Evolutionary conservation across 2,329 filamentous ascomycete genomes (phyloP).

Genomic region (Fusarium haematococcum): DNA sequence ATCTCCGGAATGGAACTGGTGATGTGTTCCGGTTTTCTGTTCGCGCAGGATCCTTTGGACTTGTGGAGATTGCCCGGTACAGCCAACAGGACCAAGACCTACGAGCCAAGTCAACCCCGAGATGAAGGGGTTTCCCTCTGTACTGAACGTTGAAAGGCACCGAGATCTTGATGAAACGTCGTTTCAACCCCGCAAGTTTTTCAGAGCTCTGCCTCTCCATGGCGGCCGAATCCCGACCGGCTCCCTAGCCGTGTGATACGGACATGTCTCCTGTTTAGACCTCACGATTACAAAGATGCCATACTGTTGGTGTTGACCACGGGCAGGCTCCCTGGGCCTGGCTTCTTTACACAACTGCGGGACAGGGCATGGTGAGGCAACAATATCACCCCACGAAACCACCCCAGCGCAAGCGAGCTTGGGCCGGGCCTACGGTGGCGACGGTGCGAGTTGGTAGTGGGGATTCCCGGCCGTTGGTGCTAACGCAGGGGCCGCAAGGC

Average conservation of each 20-base stretch:
- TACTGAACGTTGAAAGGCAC: background rate
- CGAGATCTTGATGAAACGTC: slow-evolving; percentile 19
- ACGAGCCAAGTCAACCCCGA: background rate
- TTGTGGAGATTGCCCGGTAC: slow-evolving; percentile 2
- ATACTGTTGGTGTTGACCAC: slow-evolving; percentile 14
- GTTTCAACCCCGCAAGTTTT: slow-evolving; percentile 32
- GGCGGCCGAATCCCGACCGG: slow-evolving; percentile 14
- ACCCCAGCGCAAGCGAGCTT: slow-evolving; percentile 39
- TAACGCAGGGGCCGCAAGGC: slow-evolving; percentile 39
- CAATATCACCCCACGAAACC: slow-evolving; percentile 45
- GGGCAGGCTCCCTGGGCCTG: slow-evolving; percentile 3
- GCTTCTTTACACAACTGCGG: slow-evolving; percentile 23
- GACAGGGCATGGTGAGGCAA: slow-evolving; percentile 40
- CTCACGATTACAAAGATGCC: slow-evolving; percentile 15
- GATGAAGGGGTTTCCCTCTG: background rate
- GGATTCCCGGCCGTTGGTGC: slow-evolving; percentile 37
- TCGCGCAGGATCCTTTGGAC: background rate
- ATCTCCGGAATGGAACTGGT: background rate
- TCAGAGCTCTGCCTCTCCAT: slow-evolving; percentile 4
- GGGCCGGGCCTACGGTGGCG: slow-evolving; percentile 38
- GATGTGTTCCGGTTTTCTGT: background rate
- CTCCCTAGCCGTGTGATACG: slow-evolving; percentile 18
- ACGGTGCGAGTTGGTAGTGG: slow-evolving; percentile 41
- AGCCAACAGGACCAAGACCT: background rate
- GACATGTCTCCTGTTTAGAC: slow-evolving; percentile 18